Evolutionary conservation across 2,329 filamentous ascomycete genomes (phyloP), one percentile per base, ranked within the genome.

Genomic region (Epichloe gansuensis): DNA sequence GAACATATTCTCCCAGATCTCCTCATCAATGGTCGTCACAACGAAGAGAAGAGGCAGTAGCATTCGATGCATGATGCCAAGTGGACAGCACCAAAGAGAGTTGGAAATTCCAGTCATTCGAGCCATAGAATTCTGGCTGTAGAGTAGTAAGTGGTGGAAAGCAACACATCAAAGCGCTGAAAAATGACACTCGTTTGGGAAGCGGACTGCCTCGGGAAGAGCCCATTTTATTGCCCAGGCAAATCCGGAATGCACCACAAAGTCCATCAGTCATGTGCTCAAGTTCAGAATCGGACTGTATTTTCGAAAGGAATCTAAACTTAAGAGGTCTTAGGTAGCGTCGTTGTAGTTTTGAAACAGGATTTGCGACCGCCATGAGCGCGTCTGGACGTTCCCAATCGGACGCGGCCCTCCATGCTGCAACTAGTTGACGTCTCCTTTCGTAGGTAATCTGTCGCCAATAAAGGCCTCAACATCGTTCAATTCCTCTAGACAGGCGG

Each of bases 401-500:
- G 12, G 17, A 44, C 42, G 42, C 23, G n/a, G 17, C 41, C 42
- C 4, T 17, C 12, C 49, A 50, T 15, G 48, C 39, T 37, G 42
- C 15, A 46, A 15, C 43, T 46, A 53, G 12, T 47, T 39, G 17
- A 38, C 28, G 38, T 55, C 50, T 12, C 48, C 54, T 48, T 60
- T 56, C 0, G 70, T 62, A 5, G 77, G 75, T 50, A 82, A 67
- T 45, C 68, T 68, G 52, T 69, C 63, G 37, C 60, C 65, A 50
- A 83, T 57, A 56, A 80, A 83, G 1, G 61, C 65, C 69, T 93
- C 88, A 17, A 96, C 74, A 60, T 95, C 86, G 56, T 93, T 80
- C 52, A 96, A 81, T 71, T 96, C 91, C 56, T 85, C 73, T 5
- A 82, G 75, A 59, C 83, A 83, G 2, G 89, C 89, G 5, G 83